Evolutionary conservation across 2,329 filamentous ascomycete genomes (phyloP), one percentile per base, ranked within the genome.

Genomic region (Trichoderma pleuroti): DNA sequence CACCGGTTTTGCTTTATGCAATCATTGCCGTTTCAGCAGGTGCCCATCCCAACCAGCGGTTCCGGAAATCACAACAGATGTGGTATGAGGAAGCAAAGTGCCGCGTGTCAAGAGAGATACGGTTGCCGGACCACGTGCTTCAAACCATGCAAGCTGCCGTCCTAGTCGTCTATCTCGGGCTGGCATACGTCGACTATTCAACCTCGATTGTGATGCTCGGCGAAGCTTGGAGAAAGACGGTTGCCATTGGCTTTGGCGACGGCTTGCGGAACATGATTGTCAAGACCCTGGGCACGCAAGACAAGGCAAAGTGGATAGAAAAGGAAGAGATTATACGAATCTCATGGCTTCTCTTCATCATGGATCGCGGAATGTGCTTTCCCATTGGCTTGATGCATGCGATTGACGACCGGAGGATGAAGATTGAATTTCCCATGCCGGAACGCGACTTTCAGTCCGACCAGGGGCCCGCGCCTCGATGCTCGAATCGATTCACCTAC

Each of bases 171-270:
- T 74, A 75, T 24, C 73, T 76, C n/a, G 64, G 74, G 4, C 65
- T 74, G 8, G 59, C 74, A 2, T 26, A 72, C 18, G 72, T 68
- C 6, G 75, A 77, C 34, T 75, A 71, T 56, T 65, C 74, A 1
- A 61, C 70, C 4, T 69, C 74, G 3, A 74, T 74, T 72, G 56
- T 75, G 10, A 36, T 76, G 18, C 72, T 77, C 1, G 73, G 73
- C 5, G 73, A 77, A 30, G 75, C 74, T 4, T 77, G 76, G 75
- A 73, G 75, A 18, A 75, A 75, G 54, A 74, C 74, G 6, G 74
- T 75, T 18, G 71, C 72, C 11, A 71, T 72, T 10, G 75, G 74
- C 39, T 71, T 73, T 7, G 60, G 70, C 11, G 73, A 75, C 26
- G 59, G 61, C 2, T 26, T 34, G 14, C 61, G 59, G 12, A 57